These are phyloP conservation scores for Schoenoplectus tabernaemontani DNA, from an alignment of 202 grass and related monocot species.

Conservation along the genomic window DNA sequence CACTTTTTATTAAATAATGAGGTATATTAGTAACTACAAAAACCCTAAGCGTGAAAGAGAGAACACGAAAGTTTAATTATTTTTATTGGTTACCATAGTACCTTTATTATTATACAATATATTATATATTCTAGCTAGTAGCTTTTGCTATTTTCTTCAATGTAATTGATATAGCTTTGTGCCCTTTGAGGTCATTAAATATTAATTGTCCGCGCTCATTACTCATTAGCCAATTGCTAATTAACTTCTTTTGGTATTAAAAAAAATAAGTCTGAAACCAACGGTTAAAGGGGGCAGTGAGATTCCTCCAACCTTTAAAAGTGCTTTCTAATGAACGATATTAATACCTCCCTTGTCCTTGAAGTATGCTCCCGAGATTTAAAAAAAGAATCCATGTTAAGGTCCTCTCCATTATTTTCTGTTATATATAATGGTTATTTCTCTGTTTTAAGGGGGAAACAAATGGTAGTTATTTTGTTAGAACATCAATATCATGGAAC, in stretches of 20 bases:
- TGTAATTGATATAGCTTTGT: neutral
- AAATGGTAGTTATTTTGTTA: neutral
- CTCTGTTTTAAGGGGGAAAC: neutral
- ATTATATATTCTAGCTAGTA: too few species aligned
- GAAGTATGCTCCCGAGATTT: neutral
- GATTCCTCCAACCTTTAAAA: constrained; percentile 12
- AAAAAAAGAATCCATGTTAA: neutral
- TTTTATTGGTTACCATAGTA: neutral
- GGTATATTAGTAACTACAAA: too few species aligned
- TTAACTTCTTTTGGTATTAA: neutral
- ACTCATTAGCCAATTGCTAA: neutral
- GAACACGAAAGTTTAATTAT: neutral
- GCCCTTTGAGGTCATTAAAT: too few species aligned
- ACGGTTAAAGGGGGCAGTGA: neutral
- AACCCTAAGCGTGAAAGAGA: too few species aligned
- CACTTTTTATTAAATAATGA: neutral
- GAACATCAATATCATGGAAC: neutral
- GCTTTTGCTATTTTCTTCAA: neutral
- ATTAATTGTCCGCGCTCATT: neutral
- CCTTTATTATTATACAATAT: neutral
- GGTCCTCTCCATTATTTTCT: neutral
- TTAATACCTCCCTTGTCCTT: constrained; percentile 2
- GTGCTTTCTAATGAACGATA: neutral
- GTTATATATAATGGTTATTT: neutral
- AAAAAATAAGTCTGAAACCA: neutral